phyloP scores from a whole-genome alignment of 2,329 filamentous ascomycete genomes.

The Colletotrichum siamense region DNA sequence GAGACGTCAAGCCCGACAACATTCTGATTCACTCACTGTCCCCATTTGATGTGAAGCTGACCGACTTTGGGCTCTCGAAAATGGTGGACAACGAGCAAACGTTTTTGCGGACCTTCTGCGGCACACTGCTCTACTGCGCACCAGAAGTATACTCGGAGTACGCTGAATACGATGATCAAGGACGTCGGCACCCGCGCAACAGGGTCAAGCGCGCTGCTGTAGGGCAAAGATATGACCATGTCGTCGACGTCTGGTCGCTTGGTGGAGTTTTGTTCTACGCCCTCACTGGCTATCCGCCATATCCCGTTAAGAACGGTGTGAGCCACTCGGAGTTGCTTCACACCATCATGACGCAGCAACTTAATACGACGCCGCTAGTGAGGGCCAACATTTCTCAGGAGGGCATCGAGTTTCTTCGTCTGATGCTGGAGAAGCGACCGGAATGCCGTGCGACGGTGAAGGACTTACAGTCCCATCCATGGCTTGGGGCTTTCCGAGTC shows the following conservation, averaged over 20 bases:
- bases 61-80: slow-evolving; percentile 96
- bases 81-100: slow-evolving; percentile 90
- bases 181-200: slow-evolving; percentile 66
- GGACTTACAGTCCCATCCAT: slow-evolving; percentile 74
- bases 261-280: slow-evolving; percentile 91
- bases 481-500: slow-evolving; percentile 60
- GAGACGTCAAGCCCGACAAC: slow-evolving; percentile 99
- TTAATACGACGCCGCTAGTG: slow-evolving; percentile 71
- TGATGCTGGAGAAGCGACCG: slow-evolving; percentile 85
- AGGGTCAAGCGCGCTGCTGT: slow-evolving; percentile 61
- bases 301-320: slow-evolving; percentile 76
- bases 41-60: slow-evolving; percentile 86
- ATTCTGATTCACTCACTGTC: slow-evolving; percentile 79
- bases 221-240: slow-evolving; percentile 81
- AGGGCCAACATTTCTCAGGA: slow-evolving; percentile 63
- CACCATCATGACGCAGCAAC: slow-evolving; percentile 80
- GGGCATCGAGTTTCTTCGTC: slow-evolving; percentile 75
- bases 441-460: slow-evolving; percentile 75
- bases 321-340: slow-evolving; percentile 81
- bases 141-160: slow-evolving; percentile 91
- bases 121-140: slow-evolving; percentile 93
- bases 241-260: slow-evolving; percentile 95
- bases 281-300: slow-evolving; percentile 81
- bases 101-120: slow-evolving; percentile 95
- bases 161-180: slow-evolving; percentile 71